phyloP scores from a whole-genome alignment of 2,329 filamentous ascomycete species.

The Claviceps digitariae region DNA sequence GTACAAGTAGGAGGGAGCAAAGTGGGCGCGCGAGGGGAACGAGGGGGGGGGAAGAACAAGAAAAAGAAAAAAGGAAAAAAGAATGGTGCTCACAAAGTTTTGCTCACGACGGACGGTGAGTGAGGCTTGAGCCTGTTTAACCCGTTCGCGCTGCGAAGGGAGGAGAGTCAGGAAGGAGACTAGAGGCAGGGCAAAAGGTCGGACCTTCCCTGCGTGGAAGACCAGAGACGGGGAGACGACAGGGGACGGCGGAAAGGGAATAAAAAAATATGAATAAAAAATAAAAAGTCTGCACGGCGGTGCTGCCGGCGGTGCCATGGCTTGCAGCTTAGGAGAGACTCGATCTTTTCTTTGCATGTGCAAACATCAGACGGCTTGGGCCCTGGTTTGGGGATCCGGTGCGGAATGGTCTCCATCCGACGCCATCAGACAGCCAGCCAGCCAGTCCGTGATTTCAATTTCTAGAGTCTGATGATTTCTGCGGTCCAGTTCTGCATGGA shows the following conservation, averaged over 20 bases:
- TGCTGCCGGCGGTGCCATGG: no score
- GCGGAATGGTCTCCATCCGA: neutral
- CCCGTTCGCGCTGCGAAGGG: neutral
- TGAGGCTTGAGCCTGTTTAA: neutral
- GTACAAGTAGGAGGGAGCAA: neutral
- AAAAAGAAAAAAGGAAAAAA: neutral
- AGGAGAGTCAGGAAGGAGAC: no score
- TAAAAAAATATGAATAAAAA: neutral
- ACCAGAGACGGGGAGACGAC: neutral
- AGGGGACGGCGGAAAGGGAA: neutral
- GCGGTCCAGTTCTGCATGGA: neutral
- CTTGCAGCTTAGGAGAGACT: no score
- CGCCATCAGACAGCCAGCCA: neutral
- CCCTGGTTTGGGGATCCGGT: no score
- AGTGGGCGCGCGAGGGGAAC: no score
- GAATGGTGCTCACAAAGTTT: neutral
- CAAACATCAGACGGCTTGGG: no score
- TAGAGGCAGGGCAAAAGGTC: neutral
- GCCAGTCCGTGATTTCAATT: no score
- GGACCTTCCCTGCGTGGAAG: neutral
- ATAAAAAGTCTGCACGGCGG: no score
- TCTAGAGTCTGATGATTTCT: no score
- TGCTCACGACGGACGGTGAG: neutral
- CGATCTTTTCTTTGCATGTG: no score
- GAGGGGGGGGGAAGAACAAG: neutral